Base-by-base conservation (phyloP, 2,329 filamentous ascomycete genomes). In the Metarhizium robertsii region DNA sequence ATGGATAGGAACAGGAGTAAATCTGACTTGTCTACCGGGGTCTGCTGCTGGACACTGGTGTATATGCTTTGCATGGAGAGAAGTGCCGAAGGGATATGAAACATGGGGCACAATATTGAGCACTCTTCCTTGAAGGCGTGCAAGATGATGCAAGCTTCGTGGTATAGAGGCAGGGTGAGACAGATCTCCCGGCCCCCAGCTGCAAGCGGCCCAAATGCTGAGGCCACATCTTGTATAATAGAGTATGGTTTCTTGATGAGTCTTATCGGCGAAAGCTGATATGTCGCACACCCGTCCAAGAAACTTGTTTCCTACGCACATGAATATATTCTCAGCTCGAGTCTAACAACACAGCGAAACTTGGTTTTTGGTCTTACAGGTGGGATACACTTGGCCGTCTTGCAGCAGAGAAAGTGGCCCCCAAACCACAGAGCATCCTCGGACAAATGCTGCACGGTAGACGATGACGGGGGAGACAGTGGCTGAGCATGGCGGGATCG, bases 241-340 rank as follows among this genome's bases (percentile, higher is more conserved):
- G 18, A 54, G 25, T 48, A 56, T 20, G 55, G 52, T 32, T 48
- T 53, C n/a, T 50, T 53, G 42, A 56, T 56, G 13, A 54, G 52
- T 56, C 32, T 53, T 30, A 56, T 56, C 18, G 55, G 55, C 14
- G 52, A 53, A 11, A 56, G 48, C 32, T 56, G 52, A 36, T 51
- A 53, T 34, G 47, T 48, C 13, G 47, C 43, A 42, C 10, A 48
- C 13, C 25, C 52, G 48, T 56, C 55, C 5, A 51, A 51, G 14
- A 48, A 53, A 18, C 50, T 34, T 18, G 30, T 25, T 32, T 56
- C 53, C 36, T 50, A 47, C 13, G 13, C 16, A 6, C 8, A 50
- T 4, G 2, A 34, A 5, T 10, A 32, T n/a, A 32, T 10, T 11
- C 42, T 45, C 42, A 45, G 42, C 30, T 25, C 16, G 32, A 49